These are phyloP conservation scores for Hypoxylon sp. DNA, from an alignment of 2,329 filamentous ascomycete genomes.

Conservation along the genomic window DNA sequence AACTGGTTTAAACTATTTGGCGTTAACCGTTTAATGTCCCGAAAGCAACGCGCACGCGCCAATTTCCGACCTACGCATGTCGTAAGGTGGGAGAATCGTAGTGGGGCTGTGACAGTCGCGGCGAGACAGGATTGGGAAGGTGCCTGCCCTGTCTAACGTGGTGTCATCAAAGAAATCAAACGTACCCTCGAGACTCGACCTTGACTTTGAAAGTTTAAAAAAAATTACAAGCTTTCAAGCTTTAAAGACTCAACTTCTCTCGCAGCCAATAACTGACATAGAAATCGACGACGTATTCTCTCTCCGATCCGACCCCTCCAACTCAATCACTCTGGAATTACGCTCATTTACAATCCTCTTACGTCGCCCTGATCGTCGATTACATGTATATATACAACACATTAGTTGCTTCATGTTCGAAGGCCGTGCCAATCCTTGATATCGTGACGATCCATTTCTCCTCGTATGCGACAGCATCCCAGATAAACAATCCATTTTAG, in stretches of 20 bases:
- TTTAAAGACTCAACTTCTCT: slow-evolving; percentile 17
- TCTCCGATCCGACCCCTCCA: slow-evolving; percentile 26
- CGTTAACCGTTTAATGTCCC: slow-evolving; percentile 30
- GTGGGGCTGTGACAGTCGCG: slow-evolving; percentile 36
- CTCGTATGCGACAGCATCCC: slow-evolving; percentile 36
- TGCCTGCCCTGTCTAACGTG: slow-evolving; percentile 11
- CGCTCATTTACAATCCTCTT: slow-evolving; percentile 31
- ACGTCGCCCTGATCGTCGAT: slow-evolving; percentile 33
- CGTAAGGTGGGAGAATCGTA: slow-evolving; percentile 26
- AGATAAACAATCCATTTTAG: slow-evolving; percentile 23
- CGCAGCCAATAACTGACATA: slow-evolving; percentile 38
- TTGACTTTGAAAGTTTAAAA: slow-evolving; percentile 22
- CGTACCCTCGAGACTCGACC: slow-evolving; percentile 17
- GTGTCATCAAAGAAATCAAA: slow-evolving; percentile 37
- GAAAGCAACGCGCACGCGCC: slow-evolving; percentile 29
- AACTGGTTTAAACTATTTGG: slow-evolving; percentile 24
- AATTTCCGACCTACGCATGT: slow-evolving; percentile 15
- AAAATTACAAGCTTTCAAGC: slow-evolving; percentile 15
- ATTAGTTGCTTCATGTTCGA: slow-evolving; percentile 25
- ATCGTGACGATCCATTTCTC: slow-evolving; percentile 42
- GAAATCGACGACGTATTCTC: slow-evolving; percentile 16
- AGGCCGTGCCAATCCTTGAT: slow-evolving; percentile 35
- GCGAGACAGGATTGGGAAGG: slow-evolving; percentile 30
- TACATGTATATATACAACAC: slow-evolving; percentile 42
- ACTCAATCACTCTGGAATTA: slow-evolving; percentile 27